Evolutionary conservation across 768 basidiomycete species (phyloP), one percentile per base, ranked within the genome.

Genomic region (Boletus tomentosulus): DNA sequence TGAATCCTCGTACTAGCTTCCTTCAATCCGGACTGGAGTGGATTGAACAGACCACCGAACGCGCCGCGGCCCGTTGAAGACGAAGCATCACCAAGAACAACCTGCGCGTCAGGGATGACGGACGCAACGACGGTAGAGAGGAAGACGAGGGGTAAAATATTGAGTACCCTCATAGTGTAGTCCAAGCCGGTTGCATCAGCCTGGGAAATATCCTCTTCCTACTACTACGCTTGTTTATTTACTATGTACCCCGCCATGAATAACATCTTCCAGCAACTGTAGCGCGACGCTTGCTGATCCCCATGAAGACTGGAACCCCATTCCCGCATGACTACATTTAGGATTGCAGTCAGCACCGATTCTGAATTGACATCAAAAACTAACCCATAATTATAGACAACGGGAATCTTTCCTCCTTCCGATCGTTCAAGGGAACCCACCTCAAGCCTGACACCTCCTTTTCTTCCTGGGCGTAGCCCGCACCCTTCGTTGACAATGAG

Each of bases 371-470:
- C n/a, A 42, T 9, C 8, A 16, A 43, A 43, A 6, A 68, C 78
- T 63, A 63, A 84, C 80, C 86, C 85, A 58, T 87, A 85, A 63
- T 88, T 85, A 59, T 82, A 75, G 0, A 86, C 74, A 25, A 85
- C 65, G 0, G 82, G 82, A 15, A 82, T 67, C 52, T 61, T 70
- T 19, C 51, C 56, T 16, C 60, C 63, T 57, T 59, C 57, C 31
- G 59, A 52, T 13, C 57, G 61, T 11, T 70, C 70, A 24, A 77
- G 58, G 71, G 70, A 76, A 34, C 78, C 79, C 0, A 66, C 66
- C 38, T 80, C 84, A 2, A 89, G 68, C 25, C 87, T 70, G 31
- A 90, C 74, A 0, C 88, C 87, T n/a, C 83, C 85, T 38, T 80
- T 82, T 51, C 89, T 72, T 1, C 69, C 79, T 1, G 89, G 89